A percentile compares a stretch with the other conserved stretches of the same genome.
These are phyloP conservation scores for Ceratorhiza oryzae-sativae DNA, from an alignment of 1,284 basidiomycete genomes.

Conservation along the genomic window DNA sequence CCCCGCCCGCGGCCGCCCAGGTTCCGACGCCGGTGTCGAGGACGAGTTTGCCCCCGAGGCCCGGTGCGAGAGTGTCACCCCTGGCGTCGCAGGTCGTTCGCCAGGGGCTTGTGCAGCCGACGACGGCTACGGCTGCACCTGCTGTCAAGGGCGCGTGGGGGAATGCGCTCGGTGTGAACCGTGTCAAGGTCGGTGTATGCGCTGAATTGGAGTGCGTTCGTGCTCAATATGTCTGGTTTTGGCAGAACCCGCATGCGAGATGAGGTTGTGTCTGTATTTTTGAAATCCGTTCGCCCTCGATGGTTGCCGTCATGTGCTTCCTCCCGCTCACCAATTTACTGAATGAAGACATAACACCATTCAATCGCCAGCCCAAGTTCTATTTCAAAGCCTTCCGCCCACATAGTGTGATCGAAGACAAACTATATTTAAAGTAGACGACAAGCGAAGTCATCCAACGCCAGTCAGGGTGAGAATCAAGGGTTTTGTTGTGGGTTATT, in stretches of 20 bases:
- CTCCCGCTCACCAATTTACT: too few species aligned
- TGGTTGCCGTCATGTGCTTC: too few species aligned
- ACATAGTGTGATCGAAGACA: too few species aligned
- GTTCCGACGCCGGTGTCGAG: not conserved
- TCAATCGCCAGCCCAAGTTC: too few species aligned
- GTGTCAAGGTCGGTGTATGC: constrained; percentile 17
- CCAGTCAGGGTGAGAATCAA: constrained; percentile 4
- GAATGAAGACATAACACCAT: too few species aligned
- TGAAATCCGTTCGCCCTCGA: too few species aligned
- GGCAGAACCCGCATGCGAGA: too few species aligned
- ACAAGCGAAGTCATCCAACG: constrained; percentile 1
- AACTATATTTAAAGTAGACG: not conserved
- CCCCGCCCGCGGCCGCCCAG: not conserved
- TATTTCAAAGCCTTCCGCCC: too few species aligned
- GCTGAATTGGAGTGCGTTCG: not conserved
- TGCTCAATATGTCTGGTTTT: not conserved
- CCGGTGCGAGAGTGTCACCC: not conserved
- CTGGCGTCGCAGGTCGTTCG: not conserved
- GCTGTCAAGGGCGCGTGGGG: not conserved
- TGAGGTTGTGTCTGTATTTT: too few species aligned
- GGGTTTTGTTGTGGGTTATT: not conserved
- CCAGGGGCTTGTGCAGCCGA: not conserved
- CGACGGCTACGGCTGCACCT: not conserved
- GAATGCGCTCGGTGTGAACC: not conserved
- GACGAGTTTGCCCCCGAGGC: not conserved